Conservation (phyloP, 192 early-diverging fungal genomes). For the Blastocladiella britannica region DNA sequence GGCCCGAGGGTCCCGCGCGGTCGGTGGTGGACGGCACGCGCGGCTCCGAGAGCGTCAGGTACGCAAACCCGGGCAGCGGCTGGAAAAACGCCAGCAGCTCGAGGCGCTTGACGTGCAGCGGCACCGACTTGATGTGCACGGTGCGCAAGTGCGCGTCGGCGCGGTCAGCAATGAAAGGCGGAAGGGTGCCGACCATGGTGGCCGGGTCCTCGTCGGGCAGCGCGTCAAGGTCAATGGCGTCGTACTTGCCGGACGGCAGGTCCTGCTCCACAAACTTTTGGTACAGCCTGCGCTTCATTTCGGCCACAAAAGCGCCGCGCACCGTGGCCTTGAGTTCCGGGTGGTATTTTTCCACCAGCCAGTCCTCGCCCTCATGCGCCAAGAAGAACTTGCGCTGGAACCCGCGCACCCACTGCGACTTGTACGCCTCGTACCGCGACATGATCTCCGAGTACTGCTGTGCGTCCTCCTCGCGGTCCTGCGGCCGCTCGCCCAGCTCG, state of each 20-base stretch:
- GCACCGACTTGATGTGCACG: background rate
- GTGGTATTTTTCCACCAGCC: background rate
- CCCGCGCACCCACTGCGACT: background rate
- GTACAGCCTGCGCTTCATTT: background rate
- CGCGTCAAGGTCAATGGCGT: background rate
- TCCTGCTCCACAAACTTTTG: background rate
- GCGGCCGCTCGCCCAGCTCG: background rate
- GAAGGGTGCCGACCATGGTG: background rate
- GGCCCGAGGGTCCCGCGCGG: background rate
- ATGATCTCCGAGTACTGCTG: background rate
- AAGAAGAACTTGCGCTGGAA: background rate
- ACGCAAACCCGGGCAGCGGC: background rate
- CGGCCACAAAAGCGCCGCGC: background rate
- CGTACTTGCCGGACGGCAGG: background rate
- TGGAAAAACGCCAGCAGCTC: background rate
- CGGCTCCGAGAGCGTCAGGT: background rate
- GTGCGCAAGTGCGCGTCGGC: background rate
- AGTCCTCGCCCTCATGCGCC: background rate
- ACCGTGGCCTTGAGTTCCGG: background rate
- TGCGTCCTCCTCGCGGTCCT: background rate
- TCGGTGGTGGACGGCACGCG: background rate
- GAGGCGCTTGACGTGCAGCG: background rate
- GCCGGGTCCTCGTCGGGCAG: background rate
- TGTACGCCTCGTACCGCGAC: background rate
- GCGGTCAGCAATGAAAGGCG: background rate